A percentile compares a stretch with the other conserved stretches of the same genome.
phyloP scores from a whole-genome alignment of 305 asterid genomes.

The Plantago lanceolata region DNA sequence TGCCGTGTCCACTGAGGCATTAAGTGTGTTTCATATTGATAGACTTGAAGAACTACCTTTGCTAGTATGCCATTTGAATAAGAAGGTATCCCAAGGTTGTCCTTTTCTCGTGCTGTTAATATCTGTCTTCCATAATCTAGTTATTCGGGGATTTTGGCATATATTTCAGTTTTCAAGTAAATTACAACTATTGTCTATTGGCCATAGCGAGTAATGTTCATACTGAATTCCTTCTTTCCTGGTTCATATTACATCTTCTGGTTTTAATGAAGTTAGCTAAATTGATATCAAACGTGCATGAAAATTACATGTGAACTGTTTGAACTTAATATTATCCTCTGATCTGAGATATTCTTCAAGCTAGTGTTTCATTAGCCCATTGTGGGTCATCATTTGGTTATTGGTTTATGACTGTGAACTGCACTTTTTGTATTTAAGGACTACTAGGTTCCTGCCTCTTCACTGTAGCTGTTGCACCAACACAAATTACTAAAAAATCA shows the following conservation, averaged over 20 bases:
- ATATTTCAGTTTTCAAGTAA: not conserved
- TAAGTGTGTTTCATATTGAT: constrained; percentile 38
- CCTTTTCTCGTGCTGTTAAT: constrained; percentile 17
- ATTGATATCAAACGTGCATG: not conserved
- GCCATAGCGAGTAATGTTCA: constrained; percentile 13
- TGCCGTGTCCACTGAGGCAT: constrained; percentile 35
- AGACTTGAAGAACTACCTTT: constrained; percentile 77
- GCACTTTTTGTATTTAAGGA: no score
- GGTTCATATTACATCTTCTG: constrained; percentile 14
- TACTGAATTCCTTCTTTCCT: constrained; percentile 1
- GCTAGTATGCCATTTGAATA: constrained; percentile 58
- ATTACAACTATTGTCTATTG: not conserved
- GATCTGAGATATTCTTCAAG: no score
- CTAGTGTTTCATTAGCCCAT: no score
- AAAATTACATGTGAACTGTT: no score
- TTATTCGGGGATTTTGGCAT: constrained; percentile 17
- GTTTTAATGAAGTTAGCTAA: not conserved
- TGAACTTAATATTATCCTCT: no score
- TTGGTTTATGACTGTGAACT: no score
- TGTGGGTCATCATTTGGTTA: no score
- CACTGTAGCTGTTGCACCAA: no score
- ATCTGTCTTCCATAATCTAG: not conserved
- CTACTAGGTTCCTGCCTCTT: no score
- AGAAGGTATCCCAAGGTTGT: constrained; percentile 44
- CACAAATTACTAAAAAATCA: no score